Conservation (phyloP, 208 protist genomes). For the Polymyxa betae region DNA sequence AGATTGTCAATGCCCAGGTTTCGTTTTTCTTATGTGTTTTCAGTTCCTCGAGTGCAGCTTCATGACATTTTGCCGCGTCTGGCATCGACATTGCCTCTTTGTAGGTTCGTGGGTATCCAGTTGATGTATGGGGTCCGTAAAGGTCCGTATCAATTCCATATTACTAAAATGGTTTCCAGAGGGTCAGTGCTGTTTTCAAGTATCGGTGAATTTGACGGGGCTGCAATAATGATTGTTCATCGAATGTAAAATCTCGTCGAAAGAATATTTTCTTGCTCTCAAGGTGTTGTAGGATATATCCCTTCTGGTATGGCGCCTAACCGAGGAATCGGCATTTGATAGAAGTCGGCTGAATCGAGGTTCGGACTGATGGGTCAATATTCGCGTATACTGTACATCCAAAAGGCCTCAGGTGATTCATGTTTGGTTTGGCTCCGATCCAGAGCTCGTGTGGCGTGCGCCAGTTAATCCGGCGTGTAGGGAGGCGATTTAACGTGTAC, state of each 20-base stretch:
- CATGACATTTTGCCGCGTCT: neutral
- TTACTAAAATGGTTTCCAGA: neutral
- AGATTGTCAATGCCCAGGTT: neutral
- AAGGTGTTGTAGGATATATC: neutral
- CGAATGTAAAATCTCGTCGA: neutral
- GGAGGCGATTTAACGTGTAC: too few species aligned
- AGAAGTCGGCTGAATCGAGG: too few species aligned
- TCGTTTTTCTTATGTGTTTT: too few species aligned
- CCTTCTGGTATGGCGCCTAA: neutral
- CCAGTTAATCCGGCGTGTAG: too few species aligned
- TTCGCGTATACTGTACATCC: too few species aligned
- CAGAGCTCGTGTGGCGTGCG: too few species aligned
- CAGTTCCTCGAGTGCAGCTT: neutral
- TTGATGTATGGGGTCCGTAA: neutral
- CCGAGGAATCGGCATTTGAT: too few species aligned
- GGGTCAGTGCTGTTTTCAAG: neutral
- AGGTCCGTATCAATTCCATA: neutral
- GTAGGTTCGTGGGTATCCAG: too few species aligned
- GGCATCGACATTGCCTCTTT: neutral
- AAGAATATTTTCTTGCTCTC: neutral
- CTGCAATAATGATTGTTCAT: neutral
- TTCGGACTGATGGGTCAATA: too few species aligned
- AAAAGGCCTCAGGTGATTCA: too few species aligned
- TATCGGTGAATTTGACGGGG: neutral
- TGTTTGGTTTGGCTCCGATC: too few species aligned